phyloP scores from a whole-genome alignment of 169 alveolate species.

The Perkinsus olseni region DNA sequence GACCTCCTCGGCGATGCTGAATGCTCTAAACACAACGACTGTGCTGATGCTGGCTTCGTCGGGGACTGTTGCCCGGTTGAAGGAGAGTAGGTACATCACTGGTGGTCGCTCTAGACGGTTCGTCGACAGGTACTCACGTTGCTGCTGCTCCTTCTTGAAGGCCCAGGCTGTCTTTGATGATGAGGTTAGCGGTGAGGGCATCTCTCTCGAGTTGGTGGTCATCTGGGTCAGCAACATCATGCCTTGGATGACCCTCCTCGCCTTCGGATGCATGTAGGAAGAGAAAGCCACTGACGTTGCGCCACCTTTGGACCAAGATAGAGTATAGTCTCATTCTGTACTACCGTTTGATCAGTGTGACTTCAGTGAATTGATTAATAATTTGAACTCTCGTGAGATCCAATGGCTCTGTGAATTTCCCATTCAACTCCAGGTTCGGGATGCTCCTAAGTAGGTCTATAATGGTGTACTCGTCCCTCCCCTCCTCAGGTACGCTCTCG shows the following conservation, averaged over 20 bases:
- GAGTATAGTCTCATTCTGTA: no score
- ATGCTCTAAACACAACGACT: neutral
- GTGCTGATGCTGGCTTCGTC: neutral
- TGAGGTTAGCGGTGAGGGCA: neutral
- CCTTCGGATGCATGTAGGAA: neutral
- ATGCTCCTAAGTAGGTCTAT: no score
- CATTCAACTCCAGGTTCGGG: no score
- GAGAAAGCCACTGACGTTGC: no score
- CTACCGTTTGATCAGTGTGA: no score
- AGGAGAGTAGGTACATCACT: neutral
- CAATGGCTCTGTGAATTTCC: no score
- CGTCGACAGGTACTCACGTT: neutral
- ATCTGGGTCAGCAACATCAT: neutral
- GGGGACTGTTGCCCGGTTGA: neutral
- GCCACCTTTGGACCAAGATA: no score
- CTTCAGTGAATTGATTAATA: no score
- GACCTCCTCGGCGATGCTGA: neutral
- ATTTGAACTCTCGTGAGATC: no score
- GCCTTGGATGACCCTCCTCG: neutral
- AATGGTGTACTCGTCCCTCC: no score
- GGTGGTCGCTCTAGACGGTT: neutral
- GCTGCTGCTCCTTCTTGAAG: constrained; percentile 7
- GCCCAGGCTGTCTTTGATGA: neutral
- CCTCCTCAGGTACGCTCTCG: neutral
- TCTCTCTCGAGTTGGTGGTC: neutral